Base-by-base conservation (phyloP, 1,284 basidiomycete genomes). In the Pterula multifida region DNA sequence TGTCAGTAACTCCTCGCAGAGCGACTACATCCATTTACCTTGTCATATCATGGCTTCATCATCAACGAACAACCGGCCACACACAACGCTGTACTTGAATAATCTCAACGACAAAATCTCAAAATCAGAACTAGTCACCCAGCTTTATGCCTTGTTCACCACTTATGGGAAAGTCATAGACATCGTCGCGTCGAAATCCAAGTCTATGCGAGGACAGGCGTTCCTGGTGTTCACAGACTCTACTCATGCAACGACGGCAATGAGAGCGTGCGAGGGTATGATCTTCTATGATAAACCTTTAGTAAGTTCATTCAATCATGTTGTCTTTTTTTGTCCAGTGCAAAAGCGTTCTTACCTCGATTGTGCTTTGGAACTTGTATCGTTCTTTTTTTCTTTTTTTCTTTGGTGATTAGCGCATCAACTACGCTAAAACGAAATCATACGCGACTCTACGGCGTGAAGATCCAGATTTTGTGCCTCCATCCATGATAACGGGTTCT, bases 191-290 rank as follows among this genome's bases (percentile, higher is more conserved):
- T 84, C 88, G 42, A 93, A 97, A 63, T 80, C 73, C 56, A 68
- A 78, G 50, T 87, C 84, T 61, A 93, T 93, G 82, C 80, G 89
- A 54, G 95, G 95, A 1, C 94, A 97, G 68, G 95, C 95, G 1
- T 98, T 97, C 65, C 79, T 98, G 59, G 93, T 96, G 55, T 99
- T 97, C 67, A 78, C 81, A 54, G 91, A 94, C 68, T 79, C 93
- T 52, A 78, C 86, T 17, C 78, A 82, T 47, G 90, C 93, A 50
- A 97, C 93, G 11, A 78, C 91, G 32, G 96, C 94, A 17, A 75
- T 96, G 77, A 76, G 93, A 39, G 89, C 85, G 46, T 85, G 93
- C 61, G 84, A 89, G 58, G 93, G 93, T 50, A 90, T 95, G 75
- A 57, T 81, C 17, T 98, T 98, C 69, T 98, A 97, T 63, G 91